Base-by-base conservation (phyloP, 2,329 filamentous ascomycete species). In the Zasmidium citrigriseum region DNA sequence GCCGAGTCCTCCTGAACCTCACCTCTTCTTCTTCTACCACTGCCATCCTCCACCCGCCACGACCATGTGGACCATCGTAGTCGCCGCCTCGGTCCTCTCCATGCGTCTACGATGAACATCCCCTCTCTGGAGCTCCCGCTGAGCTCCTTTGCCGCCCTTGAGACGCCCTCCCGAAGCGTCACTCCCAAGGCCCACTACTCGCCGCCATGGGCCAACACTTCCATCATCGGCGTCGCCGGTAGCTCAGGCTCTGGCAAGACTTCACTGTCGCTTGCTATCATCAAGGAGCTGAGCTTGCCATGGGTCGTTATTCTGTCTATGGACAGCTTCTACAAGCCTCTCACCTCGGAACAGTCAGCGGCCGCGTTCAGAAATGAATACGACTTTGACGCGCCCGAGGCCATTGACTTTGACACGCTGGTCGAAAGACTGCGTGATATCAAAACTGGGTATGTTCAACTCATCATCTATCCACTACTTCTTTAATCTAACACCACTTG, bases 291-390 rank as follows among this genome's bases (percentile, higher is more conserved):
- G 68, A 96, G 95, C 76, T 79, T 99, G 64, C 95, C 95, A 57
- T 99, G 95, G 93, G 95, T 99, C 61, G 93, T 97, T 51, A 97
- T 99, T 76, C 77, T 99, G 68, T 96, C 93, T 45, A 98, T 99
- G 89, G 95, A 99, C 76, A 97, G 93, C 12, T 99, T 96, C 76
- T 99, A 99, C 79, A 98, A 97, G 77, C 89, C 88, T 18, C 79
- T 99, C 67, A 89, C 86, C 18, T 82, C 87, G 2, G 92, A 93
- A 70, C 82, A 95, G 71, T 93, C 91, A 53, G 85, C 80, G 64
- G 83, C 86, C 68, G 95, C 95, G 0, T 96, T 97, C 76, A 79
- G 79, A 59, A 97, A 96, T 72, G 91, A 98, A 72, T 96, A 90
- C 75, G 95, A 99, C 72, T 97, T 99, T 77, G 95, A 99, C 74